These are phyloP conservation scores for Meyerozyma smithsonii DNA, from an alignment of 1,139 yeast genomes.

Conservation along the genomic window DNA sequence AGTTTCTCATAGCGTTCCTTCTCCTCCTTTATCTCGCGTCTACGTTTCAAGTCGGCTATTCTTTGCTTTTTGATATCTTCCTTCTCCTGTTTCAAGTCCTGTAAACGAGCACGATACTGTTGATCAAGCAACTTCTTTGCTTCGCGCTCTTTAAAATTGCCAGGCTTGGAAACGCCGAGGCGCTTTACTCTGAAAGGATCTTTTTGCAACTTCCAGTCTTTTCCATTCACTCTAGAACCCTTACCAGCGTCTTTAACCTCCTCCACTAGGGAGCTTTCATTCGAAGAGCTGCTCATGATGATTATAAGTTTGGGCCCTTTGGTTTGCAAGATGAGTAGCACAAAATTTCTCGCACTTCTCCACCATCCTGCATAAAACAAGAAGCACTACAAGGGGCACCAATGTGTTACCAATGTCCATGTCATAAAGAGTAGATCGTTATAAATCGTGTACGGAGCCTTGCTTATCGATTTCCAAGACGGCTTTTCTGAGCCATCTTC, in stretches of 20 bases:
- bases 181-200: conserved; percentile 43
- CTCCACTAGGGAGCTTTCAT: background rate
- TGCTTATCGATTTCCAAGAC: conserved; percentile 40
- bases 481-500: conserved; percentile 50
- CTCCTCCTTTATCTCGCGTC: conserved; percentile 67
- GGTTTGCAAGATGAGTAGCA: background rate
- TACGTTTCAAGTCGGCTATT: conserved; percentile 53
- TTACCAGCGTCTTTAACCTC: conserved; percentile 26
- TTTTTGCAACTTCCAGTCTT: conserved; percentile 54
- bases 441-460: conserved; percentile 22
- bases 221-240: conserved; percentile 49
- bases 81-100: conserved; percentile 59
- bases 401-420: background rate
- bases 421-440: conserved; percentile 2
- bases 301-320: background rate
- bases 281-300: background rate
- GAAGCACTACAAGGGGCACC: too few relatives aligned
- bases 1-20: conserved; percentile 67
- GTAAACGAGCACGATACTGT: conserved; percentile 48
- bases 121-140: conserved; percentile 36
- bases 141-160: conserved; percentile 26
- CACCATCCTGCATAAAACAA: too few relatives aligned
- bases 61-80: conserved; percentile 46
- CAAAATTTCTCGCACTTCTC: background rate
- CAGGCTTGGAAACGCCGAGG: conserved; percentile 6